These are phyloP conservation scores for Linnemannia schmuckeri DNA, from an alignment of 192 early-diverging fungal genomes.

Conservation along the genomic window DNA sequence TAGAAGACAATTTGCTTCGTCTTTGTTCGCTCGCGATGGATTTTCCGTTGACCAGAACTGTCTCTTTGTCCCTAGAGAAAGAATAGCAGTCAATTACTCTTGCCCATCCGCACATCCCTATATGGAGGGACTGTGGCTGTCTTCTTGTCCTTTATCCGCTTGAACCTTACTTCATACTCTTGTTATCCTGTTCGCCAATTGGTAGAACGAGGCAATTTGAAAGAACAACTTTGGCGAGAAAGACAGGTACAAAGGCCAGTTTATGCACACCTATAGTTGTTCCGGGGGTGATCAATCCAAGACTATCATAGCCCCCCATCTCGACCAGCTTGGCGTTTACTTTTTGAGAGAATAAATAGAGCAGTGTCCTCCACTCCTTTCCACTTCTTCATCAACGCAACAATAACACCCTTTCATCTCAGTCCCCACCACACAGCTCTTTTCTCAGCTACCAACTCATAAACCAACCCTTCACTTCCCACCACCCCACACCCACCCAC, in stretches of 20 bases:
- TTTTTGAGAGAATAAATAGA: conserved; percentile 1
- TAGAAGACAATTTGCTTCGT: not conserved
- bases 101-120: too few relatives aligned
- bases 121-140: too few relatives aligned
- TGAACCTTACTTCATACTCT: too few relatives aligned
- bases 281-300: not conserved
- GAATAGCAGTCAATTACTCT: too few relatives aligned
- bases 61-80: not conserved
- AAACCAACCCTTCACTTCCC: not conserved
- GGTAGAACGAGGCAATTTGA: not conserved
- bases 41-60: conserved; percentile 5
- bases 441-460: not conserved
- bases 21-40: not conserved
- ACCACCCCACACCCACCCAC: not conserved
- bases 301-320: not conserved
- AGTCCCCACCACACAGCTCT: not conserved
- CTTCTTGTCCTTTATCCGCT: too few relatives aligned
- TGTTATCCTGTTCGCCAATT: not conserved
- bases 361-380: not conserved
- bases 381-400: not conserved
- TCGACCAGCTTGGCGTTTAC: not conserved
- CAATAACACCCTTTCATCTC: not conserved
- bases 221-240: not conserved
- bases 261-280: not conserved
- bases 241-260: not conserved